Evolutionary conservation across 345 rosid species (phyloP).

Genomic region (Corchorus capsularis): DNA sequence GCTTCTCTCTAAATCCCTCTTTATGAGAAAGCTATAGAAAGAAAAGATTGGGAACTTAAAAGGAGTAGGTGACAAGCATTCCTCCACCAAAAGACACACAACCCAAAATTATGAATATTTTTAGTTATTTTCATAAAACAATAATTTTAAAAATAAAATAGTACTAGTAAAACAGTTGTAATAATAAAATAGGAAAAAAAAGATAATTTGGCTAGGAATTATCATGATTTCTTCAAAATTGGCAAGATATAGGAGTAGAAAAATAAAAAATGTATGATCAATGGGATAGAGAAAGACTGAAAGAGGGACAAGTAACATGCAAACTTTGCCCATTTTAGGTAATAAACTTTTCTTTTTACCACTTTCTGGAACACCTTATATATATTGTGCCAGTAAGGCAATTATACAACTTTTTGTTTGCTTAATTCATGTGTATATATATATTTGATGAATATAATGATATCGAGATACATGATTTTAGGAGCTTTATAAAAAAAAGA

Average conservation of each 20-base stretch:
- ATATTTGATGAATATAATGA: neutral
- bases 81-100: constrained; percentile 65
- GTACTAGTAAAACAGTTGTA: constrained; percentile 35
- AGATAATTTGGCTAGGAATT: neutral
- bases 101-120: constrained; percentile 47
- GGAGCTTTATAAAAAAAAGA: neutral
- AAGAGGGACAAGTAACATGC: constrained; percentile 48
- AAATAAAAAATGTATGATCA: constrained; percentile 34
- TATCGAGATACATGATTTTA: neutral
- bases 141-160: constrained; percentile 28
- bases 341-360: constrained; percentile 28
- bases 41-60: constrained; percentile 56
- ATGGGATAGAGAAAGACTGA: neutral
- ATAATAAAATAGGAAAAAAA: neutral
- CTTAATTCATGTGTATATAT: constrained; percentile 5
- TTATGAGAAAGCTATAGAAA: constrained; percentile 15
- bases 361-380: constrained; percentile 12
- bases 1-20: constrained; percentile 20
- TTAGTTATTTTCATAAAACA: constrained; percentile 25
- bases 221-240: neutral
- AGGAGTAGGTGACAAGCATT: constrained; percentile 99
- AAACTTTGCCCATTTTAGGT: constrained; percentile 48
- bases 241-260: constrained; percentile 6
- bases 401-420: neutral
- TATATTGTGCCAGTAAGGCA: constrained; percentile 11